phyloP scores from a whole-genome alignment of 306 rosid species.

The Medicago lupulina region DNA sequence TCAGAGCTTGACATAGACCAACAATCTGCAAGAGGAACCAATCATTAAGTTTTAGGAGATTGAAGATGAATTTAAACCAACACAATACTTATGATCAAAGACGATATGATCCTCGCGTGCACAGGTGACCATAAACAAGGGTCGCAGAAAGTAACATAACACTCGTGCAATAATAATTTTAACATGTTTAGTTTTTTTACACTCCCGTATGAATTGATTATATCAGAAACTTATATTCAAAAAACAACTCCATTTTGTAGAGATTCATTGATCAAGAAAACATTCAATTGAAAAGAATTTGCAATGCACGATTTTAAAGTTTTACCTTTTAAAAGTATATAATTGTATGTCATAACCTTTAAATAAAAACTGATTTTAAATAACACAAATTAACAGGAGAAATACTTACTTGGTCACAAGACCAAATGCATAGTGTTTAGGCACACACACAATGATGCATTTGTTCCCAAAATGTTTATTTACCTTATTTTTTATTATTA shows the following conservation, averaged over 20 bases:
- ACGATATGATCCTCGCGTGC: neutral
- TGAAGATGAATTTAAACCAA: slow-evolving; percentile 8
- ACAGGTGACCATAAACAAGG: neutral
- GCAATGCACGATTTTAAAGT: neutral
- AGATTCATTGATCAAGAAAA: slow-evolving; percentile 12
- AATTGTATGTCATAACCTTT: neutral
- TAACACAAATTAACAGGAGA: neutral
- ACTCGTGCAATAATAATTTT: neutral
- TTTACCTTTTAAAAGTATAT: neutral
- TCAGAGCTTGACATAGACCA: slow-evolving; percentile 93
- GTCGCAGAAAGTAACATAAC: neutral
- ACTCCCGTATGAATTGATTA: slow-evolving; percentile 4
- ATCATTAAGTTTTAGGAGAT: neutral
- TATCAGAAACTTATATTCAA: neutral
- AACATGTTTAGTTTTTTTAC: neutral
- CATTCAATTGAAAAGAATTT: slow-evolving; percentile 16
- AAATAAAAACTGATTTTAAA: neutral
- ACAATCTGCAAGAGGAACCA: slow-evolving; percentile 69
- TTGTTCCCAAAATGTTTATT: no score
- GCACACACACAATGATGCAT: no score
- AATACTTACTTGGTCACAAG: no score
- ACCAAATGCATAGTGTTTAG: no score
- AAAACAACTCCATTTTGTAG: neutral
- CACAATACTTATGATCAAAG: slow-evolving; percentile 10
- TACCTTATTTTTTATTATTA: no score